phyloP scores from a whole-genome alignment of 371 early-diverging fungal species.

The Mortierella sp. region DNA sequence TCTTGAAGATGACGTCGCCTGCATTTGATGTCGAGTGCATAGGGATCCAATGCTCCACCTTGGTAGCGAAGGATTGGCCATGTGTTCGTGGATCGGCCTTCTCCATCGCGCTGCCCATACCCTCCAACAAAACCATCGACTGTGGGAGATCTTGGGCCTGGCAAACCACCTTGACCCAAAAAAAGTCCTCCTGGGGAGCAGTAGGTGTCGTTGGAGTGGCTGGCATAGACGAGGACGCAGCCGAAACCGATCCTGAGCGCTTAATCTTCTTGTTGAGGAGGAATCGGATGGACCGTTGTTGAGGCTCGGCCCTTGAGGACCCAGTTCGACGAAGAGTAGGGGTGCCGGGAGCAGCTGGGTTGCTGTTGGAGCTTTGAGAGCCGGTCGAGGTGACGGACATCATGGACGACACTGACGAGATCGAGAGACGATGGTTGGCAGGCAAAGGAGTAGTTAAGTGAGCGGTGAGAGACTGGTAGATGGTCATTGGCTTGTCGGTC shows the following conservation, averaged over 20 bases:
- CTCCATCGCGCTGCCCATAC: conserved; percentile 45
- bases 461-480: conserved; percentile 70
- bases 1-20: conserved; percentile 51
- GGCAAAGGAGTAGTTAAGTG: conserved; percentile 75
- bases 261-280: conserved; percentile 69
- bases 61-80: conserved; percentile 48
- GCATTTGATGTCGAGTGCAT: conserved; percentile 55
- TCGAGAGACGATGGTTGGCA: conserved; percentile 51
- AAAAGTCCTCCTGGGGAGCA: conserved; percentile 50
- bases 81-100: conserved; percentile 35
- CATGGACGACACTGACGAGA: conserved; percentile 57
- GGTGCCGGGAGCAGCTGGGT: conserved; percentile 2
- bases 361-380: conserved; percentile 28
- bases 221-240: conserved; percentile 20
- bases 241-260: conserved; percentile 30
- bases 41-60: conserved; percentile 56
- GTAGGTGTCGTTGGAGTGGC: conserved; percentile 43
- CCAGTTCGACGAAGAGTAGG: conserved; percentile 38
- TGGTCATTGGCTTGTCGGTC: conserved; percentile 71
- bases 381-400: conserved; percentile 44
- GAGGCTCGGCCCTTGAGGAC: conserved; percentile 32
- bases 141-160: conserved; percentile 55
- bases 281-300: conserved; percentile 63
- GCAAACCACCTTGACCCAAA: conserved; percentile 57
- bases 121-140: conserved; percentile 50